Evolutionary conservation across 345 rosid genomes (phyloP), one percentile per base, ranked within the genome.

Genomic region (sweet orange (Citrus sinensis)): DNA sequence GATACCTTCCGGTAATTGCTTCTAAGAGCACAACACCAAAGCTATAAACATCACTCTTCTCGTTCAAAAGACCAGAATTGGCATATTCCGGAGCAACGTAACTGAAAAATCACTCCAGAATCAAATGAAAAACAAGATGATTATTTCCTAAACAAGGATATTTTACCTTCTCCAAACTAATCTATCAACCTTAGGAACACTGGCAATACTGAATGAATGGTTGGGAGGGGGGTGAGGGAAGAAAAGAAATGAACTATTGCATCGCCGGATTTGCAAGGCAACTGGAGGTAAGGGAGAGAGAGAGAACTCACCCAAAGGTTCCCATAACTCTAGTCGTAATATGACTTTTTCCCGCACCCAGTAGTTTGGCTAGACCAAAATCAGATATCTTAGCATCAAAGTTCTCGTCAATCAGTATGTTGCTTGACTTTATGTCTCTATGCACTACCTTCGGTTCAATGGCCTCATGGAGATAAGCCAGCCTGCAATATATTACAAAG

Each of bases 401-500:
- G 69, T 82, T 88, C 67, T 87, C 94, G 76, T 95, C 87, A 83
- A 95, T 92, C 79, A 95, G 83, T 87, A 95, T 92, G 84, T 95
- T 95, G 87, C 99, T 95, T 0, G 99, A 95, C 80, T 95, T 95
- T 82, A 95, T 93, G 88, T 95, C 99, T 79, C 99, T 89, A 65
- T 95, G 99, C 81, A 93, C 98, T 79, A 95, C 99, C 87, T 95
- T 95, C 9, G 99, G 99, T 82, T 95, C 99, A 75, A 95, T 95
- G 79, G 99, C 99, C 84, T 95, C 98, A 25, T 95, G 99, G 82
- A 95, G 85, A 80, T 95, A 95, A 71, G 98, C 90, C 80, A 93
- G 81, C 75, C 99, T 95, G 89, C 75, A 67, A 73, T 46, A 78
- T 30, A 20, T 46, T 78, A 70, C 60, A 34, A 74, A 9, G 35